A percentile compares a stretch with the other conserved stretches of the same genome.
phyloP scores from a whole-genome alignment of 768 basidiomycete species.

The Lanmaoa rubissima region DNA sequence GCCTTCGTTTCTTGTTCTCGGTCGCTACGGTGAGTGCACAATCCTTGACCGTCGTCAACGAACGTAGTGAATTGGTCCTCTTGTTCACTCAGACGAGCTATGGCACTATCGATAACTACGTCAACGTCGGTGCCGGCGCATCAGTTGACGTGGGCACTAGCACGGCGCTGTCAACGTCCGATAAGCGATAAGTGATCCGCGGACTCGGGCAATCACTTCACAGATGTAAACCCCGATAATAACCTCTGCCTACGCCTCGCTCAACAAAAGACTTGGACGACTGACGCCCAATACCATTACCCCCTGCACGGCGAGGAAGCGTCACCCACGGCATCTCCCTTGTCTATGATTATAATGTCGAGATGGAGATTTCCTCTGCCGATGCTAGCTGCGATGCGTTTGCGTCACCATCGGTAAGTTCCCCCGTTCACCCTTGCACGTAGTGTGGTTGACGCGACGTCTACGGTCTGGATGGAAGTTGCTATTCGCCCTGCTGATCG shows the following conservation, averaged over 20 bases:
- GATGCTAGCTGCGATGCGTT: slow-evolving; percentile 15
- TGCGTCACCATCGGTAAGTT: slow-evolving; percentile 21
- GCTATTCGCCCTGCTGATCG: neutral
- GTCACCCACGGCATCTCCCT: slow-evolving; percentile 19
- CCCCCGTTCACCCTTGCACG: neutral
- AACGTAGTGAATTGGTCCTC: slow-evolving; percentile 19
- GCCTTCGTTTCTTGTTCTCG: too few relatives aligned
- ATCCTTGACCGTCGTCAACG: slow-evolving; percentile 24
- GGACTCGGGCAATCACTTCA: neutral
- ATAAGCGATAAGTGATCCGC: neutral
- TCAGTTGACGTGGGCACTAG: slow-evolving; percentile 17
- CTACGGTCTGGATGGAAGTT: neutral
- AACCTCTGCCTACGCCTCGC: neutral
- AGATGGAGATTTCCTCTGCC: slow-evolving; percentile 17
- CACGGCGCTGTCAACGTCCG: slow-evolving; percentile 17
- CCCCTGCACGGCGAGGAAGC: neutral
- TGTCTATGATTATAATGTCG: slow-evolving; percentile 15
- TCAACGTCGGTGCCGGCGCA: slow-evolving; percentile 13
- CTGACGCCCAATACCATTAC: neutral
- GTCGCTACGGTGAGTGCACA: slow-evolving; percentile 13
- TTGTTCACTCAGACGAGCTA: slow-evolving; percentile 22
- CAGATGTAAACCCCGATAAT: neutral
- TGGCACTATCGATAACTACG: slow-evolving; percentile 20
- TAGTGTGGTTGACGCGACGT: neutral
- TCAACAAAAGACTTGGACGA: neutral